phyloP scores from a whole-genome alignment of 768 basidiomycete species.

The Kwoniella botswanensis region DNA sequence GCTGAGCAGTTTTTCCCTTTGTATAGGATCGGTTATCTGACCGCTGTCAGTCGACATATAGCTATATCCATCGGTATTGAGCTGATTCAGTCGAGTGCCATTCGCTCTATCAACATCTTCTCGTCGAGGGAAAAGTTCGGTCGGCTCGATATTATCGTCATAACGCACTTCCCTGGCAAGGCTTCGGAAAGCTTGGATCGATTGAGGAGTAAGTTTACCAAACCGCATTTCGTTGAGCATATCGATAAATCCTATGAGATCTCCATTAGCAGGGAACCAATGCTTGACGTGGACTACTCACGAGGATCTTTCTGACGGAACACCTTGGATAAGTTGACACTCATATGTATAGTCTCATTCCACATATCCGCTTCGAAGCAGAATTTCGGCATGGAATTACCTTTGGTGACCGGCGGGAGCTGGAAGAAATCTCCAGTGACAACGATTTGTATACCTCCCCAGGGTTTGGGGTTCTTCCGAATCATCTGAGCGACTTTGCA shows the following conservation, averaged over 20 bases:
- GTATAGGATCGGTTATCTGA: conserved; percentile 64
- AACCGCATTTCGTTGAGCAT: conserved; percentile 99
- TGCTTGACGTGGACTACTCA: conserved; percentile 54
- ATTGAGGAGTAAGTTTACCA: conserved; percentile 69
- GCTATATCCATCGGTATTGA: conserved; percentile 64
- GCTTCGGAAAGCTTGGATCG: conserved; percentile 71
- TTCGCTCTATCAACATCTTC: conserved; percentile 92
- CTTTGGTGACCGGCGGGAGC: conserved; percentile 85
- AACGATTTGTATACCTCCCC: conserved; percentile 93
- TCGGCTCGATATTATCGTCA: conserved; percentile 80
- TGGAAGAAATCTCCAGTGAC: conserved; percentile 99
- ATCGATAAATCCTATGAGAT: conserved; percentile 74
- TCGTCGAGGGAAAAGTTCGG: conserved; percentile 92
- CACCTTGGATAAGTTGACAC: conserved; percentile 91
- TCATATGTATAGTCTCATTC: conserved; percentile 73
- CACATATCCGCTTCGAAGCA: conserved; percentile 88
- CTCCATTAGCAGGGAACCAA: background rate
- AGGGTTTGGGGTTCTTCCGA: conserved; percentile 70
- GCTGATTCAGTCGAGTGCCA: conserved; percentile 66
- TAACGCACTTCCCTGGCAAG: conserved; percentile 76
- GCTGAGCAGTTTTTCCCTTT: conserved; percentile 75
- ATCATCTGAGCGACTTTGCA: conserved; percentile 70
- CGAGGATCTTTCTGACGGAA: conserved; percentile 93
- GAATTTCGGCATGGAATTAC: conserved; percentile 70
- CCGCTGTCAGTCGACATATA: conserved; percentile 74